Conservation (phyloP, 371 early-diverging fungal species). For the Apophysomyces ossiformis region DNA sequence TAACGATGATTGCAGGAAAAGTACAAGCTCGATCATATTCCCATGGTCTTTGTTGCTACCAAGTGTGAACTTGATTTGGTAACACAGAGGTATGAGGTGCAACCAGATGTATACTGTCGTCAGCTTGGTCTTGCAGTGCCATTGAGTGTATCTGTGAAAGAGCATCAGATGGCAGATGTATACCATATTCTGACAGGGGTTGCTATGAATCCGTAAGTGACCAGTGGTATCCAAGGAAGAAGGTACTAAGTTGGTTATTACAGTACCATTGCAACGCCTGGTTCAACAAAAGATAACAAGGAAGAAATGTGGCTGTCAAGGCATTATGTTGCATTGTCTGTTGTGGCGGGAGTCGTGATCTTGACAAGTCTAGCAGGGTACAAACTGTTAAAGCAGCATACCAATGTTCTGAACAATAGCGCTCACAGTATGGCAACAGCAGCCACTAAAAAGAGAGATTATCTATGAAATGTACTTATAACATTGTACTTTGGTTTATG, state of each 20-base stretch:
- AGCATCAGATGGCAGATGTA: slow-evolving; percentile 83
- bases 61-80: slow-evolving; percentile 93
- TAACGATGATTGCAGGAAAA: slow-evolving; percentile 57
- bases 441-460: slow-evolving; percentile 27
- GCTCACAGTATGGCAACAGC: slow-evolving; percentile 26
- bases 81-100: slow-evolving; percentile 76
- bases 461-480: slow-evolving; percentile 27
- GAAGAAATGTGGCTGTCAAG: slow-evolving; percentile 45
- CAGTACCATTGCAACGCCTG: slow-evolving; percentile 53
- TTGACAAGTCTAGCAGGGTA: slow-evolving; percentile 47
- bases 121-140: slow-evolving; percentile 85
- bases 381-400: slow-evolving; percentile 47
- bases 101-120: slow-evolving; percentile 94
- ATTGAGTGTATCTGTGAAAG: slow-evolving; percentile 86
- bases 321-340: slow-evolving; percentile 42
- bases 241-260: not conserved
- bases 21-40: slow-evolving; percentile 82
- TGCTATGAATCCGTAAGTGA: slow-evolving; percentile 83
- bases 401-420: slow-evolving; percentile 15
- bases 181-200: slow-evolving; percentile 85
- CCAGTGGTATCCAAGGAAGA: not conserved
- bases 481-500: not conserved
- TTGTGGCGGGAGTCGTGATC: slow-evolving; percentile 47
- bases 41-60: slow-evolving; percentile 91
- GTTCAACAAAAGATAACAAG: slow-evolving; percentile 41